These are phyloP conservation scores for Aspergillus persii DNA, from an alignment of 2,329 filamentous ascomycete genomes.

Conservation along the genomic window DNA sequence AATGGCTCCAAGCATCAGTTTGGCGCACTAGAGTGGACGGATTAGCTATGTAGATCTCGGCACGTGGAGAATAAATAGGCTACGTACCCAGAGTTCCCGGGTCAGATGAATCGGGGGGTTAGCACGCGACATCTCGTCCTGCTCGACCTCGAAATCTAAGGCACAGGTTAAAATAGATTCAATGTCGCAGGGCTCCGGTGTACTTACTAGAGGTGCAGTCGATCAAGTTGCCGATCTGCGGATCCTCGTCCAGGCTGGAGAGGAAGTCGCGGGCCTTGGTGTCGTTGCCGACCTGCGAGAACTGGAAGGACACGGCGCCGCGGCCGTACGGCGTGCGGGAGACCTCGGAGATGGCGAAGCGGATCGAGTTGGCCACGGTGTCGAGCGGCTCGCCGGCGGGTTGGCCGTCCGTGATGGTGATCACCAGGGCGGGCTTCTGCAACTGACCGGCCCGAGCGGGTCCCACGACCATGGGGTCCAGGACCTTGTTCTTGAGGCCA, in stretches of 20 bases:
- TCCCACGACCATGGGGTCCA: constrained; percentile 59
- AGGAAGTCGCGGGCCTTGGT: constrained; percentile 63
- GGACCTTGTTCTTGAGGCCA: constrained; percentile 60
- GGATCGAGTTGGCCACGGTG: constrained; percentile 58
- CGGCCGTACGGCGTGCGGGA: constrained; percentile 52
- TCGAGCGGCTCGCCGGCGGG: constrained; percentile 61
- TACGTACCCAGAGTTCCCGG: constrained; percentile 59
- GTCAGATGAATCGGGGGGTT: constrained; percentile 62
- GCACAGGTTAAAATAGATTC: constrained; percentile 15
- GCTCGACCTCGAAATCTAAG: constrained; percentile 65
- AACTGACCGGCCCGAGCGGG: constrained; percentile 54
- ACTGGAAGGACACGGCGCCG: constrained; percentile 64
- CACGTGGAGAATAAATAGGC: neutral
- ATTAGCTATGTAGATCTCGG: neutral
- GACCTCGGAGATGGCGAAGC: constrained; percentile 53
- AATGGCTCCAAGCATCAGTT: constrained; percentile 66
- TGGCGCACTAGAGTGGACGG: constrained; percentile 50
- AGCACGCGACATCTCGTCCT: constrained; percentile 62
- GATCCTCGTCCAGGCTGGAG: constrained; percentile 62
- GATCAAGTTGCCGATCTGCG: constrained; percentile 58
- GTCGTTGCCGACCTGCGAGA: constrained; percentile 68
- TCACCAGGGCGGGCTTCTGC: constrained; percentile 63
- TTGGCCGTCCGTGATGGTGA: constrained; percentile 65
- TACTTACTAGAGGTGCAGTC: constrained; percentile 67
- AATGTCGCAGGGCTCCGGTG: neutral